Evolutionary conservation across 768 basidiomycete genomes (phyloP).

Genomic region (Pleurotus djamor): DNA sequence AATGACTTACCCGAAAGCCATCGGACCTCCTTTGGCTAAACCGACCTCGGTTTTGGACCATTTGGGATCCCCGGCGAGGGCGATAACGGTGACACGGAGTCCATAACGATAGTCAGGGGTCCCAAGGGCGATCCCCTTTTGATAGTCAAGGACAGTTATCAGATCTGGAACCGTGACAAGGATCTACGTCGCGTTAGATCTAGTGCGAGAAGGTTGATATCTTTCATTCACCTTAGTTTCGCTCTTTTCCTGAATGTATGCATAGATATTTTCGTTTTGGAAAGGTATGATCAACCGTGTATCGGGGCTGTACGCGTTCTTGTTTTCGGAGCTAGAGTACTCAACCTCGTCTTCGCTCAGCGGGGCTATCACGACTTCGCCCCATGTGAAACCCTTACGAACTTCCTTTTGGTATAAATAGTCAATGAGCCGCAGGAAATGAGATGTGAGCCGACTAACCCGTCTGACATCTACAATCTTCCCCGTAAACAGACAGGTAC

Average conservation of each 20-base stretch:
- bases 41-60: conserved; percentile 5
- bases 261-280: conserved; percentile 62
- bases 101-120: conserved; percentile 45
- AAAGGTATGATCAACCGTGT: conserved; percentile 49
- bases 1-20: conserved; percentile 8
- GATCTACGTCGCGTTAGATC: conserved; percentile 25
- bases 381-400: conserved; percentile 33
- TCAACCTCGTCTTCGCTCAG: conserved; percentile 28
- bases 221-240: conserved; percentile 17
- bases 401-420: conserved; percentile 25
- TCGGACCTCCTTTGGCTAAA: not conserved
- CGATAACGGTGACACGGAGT: conserved; percentile 5
- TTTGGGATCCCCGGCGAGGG: conserved; percentile 4
- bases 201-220: not conserved
- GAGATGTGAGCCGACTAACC: not conserved
- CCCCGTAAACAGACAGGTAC: conserved; percentile 46
- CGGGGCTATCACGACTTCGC: conserved; percentile 25
- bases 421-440: no score
- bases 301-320: conserved; percentile 12
- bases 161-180: conserved; percentile 63
- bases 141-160: conserved; percentile 61
- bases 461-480: conserved; percentile 40
- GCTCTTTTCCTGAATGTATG: conserved; percentile 32
- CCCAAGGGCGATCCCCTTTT: conserved; percentile 58
- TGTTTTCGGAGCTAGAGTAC: conserved; percentile 8